Evolutionary conservation across 2,329 filamentous ascomycete genomes (phyloP).

Genomic region (Cladophialophora psammophila): DNA sequence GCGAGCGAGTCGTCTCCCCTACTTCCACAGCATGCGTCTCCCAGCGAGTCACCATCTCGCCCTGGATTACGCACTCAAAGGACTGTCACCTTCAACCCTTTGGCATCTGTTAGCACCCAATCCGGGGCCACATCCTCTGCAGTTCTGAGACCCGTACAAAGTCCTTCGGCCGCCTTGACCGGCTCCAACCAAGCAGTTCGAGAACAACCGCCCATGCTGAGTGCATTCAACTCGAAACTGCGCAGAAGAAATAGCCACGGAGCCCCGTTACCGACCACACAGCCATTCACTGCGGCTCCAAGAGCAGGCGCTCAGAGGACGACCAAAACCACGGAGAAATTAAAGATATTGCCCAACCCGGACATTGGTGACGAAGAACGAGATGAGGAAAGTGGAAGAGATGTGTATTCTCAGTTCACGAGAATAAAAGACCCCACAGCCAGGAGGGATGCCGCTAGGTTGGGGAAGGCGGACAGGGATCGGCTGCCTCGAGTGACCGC

Average conservation of each 20-base stretch:
- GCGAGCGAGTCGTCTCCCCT: slow-evolving; percentile 52
- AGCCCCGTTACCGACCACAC: slow-evolving; percentile 57
- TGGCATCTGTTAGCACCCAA: slow-evolving; percentile 55
- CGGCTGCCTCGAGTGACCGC: slow-evolving; percentile 89
- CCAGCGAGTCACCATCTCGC: slow-evolving; percentile 36
- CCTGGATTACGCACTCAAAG: slow-evolving; percentile 48
- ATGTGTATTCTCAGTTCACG: slow-evolving; percentile 98
- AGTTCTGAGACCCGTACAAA: slow-evolving; percentile 51
- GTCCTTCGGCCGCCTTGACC: slow-evolving; percentile 48
- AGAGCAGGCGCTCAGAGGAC: slow-evolving; percentile 96
- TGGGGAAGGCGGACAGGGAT: slow-evolving; percentile 92
- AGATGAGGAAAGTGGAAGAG: slow-evolving; percentile 90
- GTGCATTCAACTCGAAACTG: slow-evolving; percentile 85
- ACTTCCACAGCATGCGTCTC: slow-evolving; percentile 47
- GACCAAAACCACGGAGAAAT: slow-evolving; percentile 93
- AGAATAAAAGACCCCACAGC: slow-evolving; percentile 97
- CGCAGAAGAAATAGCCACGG: slow-evolving; percentile 85
- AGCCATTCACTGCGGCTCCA: slow-evolving; percentile 52
- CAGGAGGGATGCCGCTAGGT: slow-evolving; percentile 83
- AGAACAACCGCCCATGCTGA: slow-evolving; percentile 67
- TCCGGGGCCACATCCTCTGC: slow-evolving; percentile 51
- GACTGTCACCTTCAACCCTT: slow-evolving; percentile 58
- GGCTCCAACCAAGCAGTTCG: slow-evolving; percentile 44
- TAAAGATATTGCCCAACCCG: slow-evolving; percentile 94
- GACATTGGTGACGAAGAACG: slow-evolving; percentile 76